Base-by-base conservation (phyloP, 1,139 yeast species). In the Protomyces inundatus region DNA sequence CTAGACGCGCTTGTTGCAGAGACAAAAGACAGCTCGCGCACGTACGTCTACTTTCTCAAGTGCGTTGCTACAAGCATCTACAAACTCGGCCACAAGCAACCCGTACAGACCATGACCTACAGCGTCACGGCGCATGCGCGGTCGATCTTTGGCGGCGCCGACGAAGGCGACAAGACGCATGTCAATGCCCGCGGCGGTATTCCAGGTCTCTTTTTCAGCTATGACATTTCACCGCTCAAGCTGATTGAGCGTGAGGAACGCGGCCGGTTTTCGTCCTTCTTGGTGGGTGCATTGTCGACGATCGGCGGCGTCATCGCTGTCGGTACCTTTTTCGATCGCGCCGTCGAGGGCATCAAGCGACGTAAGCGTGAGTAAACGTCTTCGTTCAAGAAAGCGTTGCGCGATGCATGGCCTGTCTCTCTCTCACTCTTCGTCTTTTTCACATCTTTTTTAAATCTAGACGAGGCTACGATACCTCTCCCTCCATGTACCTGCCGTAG, bases 291-390 rank as follows among this genome's bases (percentile, higher is more conserved):
- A 55, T 83, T 93, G 69, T 87, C 96, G 67, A 89, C 95, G 9
- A 82, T 91, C 55, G 98, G 98, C 7, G 98, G 98, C 51, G 93
- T 93, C 9, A 79, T 93, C 66, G 93, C 97, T 64, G 91, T 93
- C 30, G 98, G 96, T 6, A 87, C 97, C 0, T 83, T 91, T 54
- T 76, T 91, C 57, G 98, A 93, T 74, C 82, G 91, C 68, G 85
- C 95, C 2, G 88, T 90, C 7, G 90, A 90, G 84, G 95, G 48
- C 48, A n/a, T 42, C 48, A 42, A 42, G 48, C 48, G 48, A 16
- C 48, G 12, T 12, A 42, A 42, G 48, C 48, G 48, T 4, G 48
- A 42, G 32, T 42, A 30, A 14, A 3, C 46, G 16, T 42, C 16
- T n/a, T 14, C 23, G 23, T 23, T 2, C 23, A 1, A 23, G 23